Evolutionary conservation across 2,329 filamentous ascomycete species (phyloP).

Genomic region (Alternaria arborescens): DNA sequence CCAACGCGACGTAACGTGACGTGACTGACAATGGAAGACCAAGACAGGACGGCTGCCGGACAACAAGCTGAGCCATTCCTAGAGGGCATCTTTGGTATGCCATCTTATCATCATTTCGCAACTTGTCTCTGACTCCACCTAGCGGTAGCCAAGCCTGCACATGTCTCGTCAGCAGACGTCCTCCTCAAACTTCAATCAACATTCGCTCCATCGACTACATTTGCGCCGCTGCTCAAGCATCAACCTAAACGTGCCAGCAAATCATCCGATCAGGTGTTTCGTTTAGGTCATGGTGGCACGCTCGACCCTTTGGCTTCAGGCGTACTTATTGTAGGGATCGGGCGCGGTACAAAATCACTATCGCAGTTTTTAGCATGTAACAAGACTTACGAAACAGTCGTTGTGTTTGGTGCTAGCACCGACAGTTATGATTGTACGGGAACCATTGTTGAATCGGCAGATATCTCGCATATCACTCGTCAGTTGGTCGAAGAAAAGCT

Average conservation of each 20-base stretch:
- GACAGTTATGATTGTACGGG: slow-evolving; percentile 43
- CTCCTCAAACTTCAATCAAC: slow-evolving; percentile 33
- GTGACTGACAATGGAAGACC: slow-evolving; percentile 5
- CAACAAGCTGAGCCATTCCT: slow-evolving; percentile 16
- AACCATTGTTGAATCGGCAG: slow-evolving; percentile 19
- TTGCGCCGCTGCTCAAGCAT: slow-evolving; percentile 23
- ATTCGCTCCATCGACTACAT: slow-evolving; percentile 30
- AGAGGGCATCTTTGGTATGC: slow-evolving; percentile 37
- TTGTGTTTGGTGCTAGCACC: slow-evolving; percentile 42
- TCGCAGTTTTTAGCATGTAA: slow-evolving; percentile 36
- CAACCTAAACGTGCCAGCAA: slow-evolving; percentile 36
- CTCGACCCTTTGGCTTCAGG: slow-evolving; percentile 43
- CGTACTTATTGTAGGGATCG: slow-evolving; percentile 43
- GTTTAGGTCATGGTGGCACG: slow-evolving; percentile 43
- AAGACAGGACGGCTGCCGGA: neutral
- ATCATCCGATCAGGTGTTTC: slow-evolving; percentile 33
- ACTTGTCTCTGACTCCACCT: neutral
- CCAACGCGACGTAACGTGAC: slow-evolving; percentile 8
- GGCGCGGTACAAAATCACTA: slow-evolving; percentile 41
- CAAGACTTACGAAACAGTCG: slow-evolving; percentile 42
- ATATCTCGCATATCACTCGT: slow-evolving; percentile 27
- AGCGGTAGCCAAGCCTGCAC: slow-evolving; percentile 36
- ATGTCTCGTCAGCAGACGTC: slow-evolving; percentile 34
- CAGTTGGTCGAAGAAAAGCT: slow-evolving; percentile 31
- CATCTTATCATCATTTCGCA: too few relatives aligned